Percentiles rank a stretch among this genome's conserved stretches.
phyloP scores from a whole-genome alignment of 2,329 filamentous ascomycete species.

The Lasiodiplodia theobromae region DNA sequence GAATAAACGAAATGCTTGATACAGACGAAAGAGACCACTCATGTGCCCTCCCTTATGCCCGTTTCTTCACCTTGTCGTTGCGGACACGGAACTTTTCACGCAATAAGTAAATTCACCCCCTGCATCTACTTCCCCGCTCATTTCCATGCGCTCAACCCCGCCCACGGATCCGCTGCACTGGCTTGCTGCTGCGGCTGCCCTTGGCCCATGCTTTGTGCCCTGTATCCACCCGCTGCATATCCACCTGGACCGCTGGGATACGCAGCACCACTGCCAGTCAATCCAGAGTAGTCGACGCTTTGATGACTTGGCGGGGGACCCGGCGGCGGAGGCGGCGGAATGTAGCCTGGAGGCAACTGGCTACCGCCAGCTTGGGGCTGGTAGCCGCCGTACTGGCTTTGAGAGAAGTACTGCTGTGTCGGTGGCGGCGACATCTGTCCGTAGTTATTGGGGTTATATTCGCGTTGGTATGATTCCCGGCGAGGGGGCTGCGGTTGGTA shows the following conservation, averaged over 20 bases:
- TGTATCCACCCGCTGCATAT: constrained; percentile 53
- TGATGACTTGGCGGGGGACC: constrained; percentile 63
- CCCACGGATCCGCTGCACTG: constrained; percentile 67
- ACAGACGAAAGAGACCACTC: not conserved
- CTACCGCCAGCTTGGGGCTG: constrained; percentile 63
- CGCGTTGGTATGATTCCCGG: constrained; percentile 44
- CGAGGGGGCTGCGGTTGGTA: constrained; percentile 36
- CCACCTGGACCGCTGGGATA: constrained; percentile 60
- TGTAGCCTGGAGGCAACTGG: constrained; percentile 67
- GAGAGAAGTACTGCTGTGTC: constrained; percentile 63
- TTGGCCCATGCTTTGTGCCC: constrained; percentile 45
- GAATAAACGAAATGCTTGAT: not conserved
- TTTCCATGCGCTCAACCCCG: constrained; percentile 74
- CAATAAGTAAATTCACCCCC: not conserved
- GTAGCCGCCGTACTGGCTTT: constrained; percentile 46
- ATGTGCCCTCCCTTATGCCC: not conserved
- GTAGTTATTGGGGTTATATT: constrained; percentile 58
- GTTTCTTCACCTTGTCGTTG: not conserved
- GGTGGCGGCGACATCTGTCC: constrained; percentile 60
- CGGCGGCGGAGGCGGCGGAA: constrained; percentile 72
- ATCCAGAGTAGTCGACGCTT: constrained; percentile 57
- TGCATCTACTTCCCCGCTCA: not conserved
- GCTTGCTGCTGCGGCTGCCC: constrained; percentile 47
- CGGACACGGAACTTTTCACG: not conserved
- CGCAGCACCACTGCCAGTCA: constrained; percentile 36